Evolutionary conservation across 2,329 filamentous ascomycete genomes (phyloP), one percentile per base, ranked within the genome.

Genomic region (Fusarium sp.): DNA sequence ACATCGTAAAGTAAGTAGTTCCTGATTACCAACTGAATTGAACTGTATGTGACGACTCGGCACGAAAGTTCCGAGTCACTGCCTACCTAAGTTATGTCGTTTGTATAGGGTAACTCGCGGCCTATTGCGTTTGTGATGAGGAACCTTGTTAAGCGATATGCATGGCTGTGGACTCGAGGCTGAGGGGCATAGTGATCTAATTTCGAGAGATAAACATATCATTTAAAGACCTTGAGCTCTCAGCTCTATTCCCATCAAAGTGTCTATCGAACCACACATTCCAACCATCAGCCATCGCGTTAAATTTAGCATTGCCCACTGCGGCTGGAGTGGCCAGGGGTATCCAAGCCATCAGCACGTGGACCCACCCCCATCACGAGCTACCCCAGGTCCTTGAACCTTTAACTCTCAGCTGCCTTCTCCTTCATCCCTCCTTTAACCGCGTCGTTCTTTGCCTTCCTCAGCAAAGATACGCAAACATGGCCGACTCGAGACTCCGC

Each of bases 401-500:
- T 63, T 20, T 12, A 48, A 55, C 68, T 32, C 11, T 48, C 21
- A 45, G 20, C 12, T 41, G 7, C 47, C 10, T 32, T 40, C 49
- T 30, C 18, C 32, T 43, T 46, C 32, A 9, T 28, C 8, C 32
- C 27, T 37, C 32, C 41, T 48, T 34, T 54, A 58, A 42, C 64
- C 40, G 28, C 34, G 20, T 41, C 40, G 25, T 49, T 20, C 32
- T 20, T 51, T 43, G 56, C 14, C 53, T 54, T 45, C 16, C 45
- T 10, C 34, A 57, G 23, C 2, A 28, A 46, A 45, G 23, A 41
- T 45, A 14, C 45, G 48, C 37, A 45, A 75, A 42, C 4, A 82
- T 81, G 80, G 73, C 80, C 34, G 74, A 66, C 23, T 47, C 79
- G 34, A 69, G 71, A 64, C 68, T 83, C 55, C 78, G 78, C 68